Conservation (phyloP, 805 yeast species). For the Candida maris region DNA sequence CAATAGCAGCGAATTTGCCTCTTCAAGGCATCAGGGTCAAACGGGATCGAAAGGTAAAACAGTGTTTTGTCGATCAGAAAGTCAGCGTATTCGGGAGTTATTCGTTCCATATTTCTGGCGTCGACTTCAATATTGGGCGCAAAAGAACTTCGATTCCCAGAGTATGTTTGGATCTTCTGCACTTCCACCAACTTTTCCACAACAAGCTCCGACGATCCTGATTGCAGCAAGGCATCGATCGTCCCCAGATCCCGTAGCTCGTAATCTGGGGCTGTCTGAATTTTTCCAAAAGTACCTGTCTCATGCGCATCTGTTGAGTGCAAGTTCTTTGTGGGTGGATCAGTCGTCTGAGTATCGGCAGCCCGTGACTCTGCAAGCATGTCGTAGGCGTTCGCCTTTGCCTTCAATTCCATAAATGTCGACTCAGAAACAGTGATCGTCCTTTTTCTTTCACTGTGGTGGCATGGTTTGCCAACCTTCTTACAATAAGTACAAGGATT, state of each 20-base stretch:
- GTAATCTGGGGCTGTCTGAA: no score
- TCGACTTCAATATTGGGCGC: conserved; percentile 2
- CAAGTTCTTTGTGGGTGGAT: no score
- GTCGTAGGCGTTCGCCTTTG: conserved; percentile 4
- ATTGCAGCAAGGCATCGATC: conserved; percentile 1
- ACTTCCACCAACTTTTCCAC: conserved; percentile 2
- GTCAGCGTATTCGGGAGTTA: conserved; percentile 3
- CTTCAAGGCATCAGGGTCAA: conserved; percentile 28
- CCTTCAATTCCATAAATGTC: conserved; percentile 2
- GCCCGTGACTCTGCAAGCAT: not conserved
- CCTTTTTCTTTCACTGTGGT: conserved; percentile 3
- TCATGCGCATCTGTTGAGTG: not conserved
- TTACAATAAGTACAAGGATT: conserved; percentile 3
- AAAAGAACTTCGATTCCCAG: not conserved
- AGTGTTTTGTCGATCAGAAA: conserved; percentile 3
- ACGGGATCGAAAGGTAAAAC: conserved; percentile 22
- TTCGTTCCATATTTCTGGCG: not conserved
- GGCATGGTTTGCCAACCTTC: conserved; percentile 1
- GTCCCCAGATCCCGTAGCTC: not conserved
- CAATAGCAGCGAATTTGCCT: conserved; percentile 1
- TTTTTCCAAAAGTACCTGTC: no score
- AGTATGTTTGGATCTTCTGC: not conserved
- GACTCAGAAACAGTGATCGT: conserved; percentile 3
- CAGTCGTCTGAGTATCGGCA: no score
- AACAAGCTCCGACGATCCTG: conserved; percentile 6